These are phyloP conservation scores for Rhizoclosmatium sp. DNA, from an alignment of 192 early-diverging fungal species.

Conservation along the genomic window DNA sequence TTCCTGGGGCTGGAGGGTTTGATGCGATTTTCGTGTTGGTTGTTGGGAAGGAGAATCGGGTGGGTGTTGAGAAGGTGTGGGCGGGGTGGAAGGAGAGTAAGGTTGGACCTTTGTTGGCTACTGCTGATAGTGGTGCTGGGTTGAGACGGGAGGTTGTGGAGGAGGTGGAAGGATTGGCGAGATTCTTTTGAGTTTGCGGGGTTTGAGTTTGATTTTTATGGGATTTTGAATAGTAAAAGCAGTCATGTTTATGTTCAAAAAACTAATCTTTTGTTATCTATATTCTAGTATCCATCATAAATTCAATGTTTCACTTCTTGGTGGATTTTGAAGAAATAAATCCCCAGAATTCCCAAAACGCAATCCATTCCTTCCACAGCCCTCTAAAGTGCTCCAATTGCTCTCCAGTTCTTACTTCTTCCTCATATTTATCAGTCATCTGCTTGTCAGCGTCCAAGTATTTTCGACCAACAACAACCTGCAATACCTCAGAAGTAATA, in stretches of 20 bases:
- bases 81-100: conserved; percentile 75
- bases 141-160: background rate
- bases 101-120: conserved; percentile 82
- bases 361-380: too few relatives aligned
- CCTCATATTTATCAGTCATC: background rate
- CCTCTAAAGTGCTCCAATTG: too few relatives aligned
- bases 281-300: too few relatives aligned
- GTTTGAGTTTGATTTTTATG: too few relatives aligned
- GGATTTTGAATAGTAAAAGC: too few relatives aligned
- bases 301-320: too few relatives aligned
- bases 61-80: conserved; percentile 45
- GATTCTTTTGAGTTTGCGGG: background rate
- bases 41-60: conserved; percentile 24
- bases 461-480: conserved; percentile 14
- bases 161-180: conserved; percentile 11
- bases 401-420: too few relatives aligned
- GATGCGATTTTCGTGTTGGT: conserved; percentile 95
- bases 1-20: conserved; percentile 96
- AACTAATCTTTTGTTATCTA: too few relatives aligned
- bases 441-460: background rate
- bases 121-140: conserved; percentile 68
- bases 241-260: too few relatives aligned
- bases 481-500: conserved; percentile 6
- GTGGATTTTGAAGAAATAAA: too few relatives aligned
- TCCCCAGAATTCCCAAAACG: too few relatives aligned